A percentile compares a stretch with the other conserved stretches of the same genome.
phyloP scores from a whole-genome alignment of 2,329 filamentous ascomycete genomes.

The Plectosphaerella plurivora region DNA sequence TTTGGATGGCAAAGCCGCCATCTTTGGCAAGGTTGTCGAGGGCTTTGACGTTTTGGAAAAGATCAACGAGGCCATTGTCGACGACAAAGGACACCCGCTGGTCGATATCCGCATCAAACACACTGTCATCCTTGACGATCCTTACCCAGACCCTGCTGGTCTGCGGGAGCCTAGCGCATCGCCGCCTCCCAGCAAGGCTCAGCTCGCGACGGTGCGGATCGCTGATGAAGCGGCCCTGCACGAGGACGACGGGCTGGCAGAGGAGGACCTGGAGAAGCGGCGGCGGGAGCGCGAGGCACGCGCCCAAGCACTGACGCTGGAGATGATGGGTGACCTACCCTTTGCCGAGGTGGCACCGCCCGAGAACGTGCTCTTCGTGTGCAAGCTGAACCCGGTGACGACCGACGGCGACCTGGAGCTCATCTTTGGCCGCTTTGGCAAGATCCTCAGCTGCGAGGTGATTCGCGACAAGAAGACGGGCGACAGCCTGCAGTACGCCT shows the following conservation, averaged over 20 bases:
- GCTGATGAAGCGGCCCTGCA: constrained; percentile 81
- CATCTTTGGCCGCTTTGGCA: constrained; percentile 95
- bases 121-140: constrained; percentile 86
- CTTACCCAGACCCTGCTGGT: constrained; percentile 76
- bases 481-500: constrained; percentile 94
- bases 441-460: constrained; percentile 91
- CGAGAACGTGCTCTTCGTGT: constrained; percentile 96
- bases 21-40: constrained; percentile 94
- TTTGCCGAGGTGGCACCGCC: constrained; percentile 97
- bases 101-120: constrained; percentile 95
- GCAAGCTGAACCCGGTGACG: constrained; percentile 96
- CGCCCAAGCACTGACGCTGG: constrained; percentile 88
- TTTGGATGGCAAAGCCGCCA: constrained; percentile 86
- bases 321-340: constrained; percentile 96
- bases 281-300: constrained; percentile 86
- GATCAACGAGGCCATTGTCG: constrained; percentile 85
- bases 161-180: constrained; percentile 74
- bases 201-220: constrained; percentile 88
- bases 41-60: constrained; percentile 92
- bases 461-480: constrained; percentile 91
- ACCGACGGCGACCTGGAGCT: constrained; percentile 90
- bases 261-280: constrained; percentile 73
- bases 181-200: constrained; percentile 75
- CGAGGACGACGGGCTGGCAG: constrained; percentile 65
- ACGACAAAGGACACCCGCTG: constrained; percentile 79